Evolutionary conservation across 306 rosid genomes (phyloP), one percentile per base, ranked within the genome.

Genomic region (Sesbania bispinosa): DNA sequence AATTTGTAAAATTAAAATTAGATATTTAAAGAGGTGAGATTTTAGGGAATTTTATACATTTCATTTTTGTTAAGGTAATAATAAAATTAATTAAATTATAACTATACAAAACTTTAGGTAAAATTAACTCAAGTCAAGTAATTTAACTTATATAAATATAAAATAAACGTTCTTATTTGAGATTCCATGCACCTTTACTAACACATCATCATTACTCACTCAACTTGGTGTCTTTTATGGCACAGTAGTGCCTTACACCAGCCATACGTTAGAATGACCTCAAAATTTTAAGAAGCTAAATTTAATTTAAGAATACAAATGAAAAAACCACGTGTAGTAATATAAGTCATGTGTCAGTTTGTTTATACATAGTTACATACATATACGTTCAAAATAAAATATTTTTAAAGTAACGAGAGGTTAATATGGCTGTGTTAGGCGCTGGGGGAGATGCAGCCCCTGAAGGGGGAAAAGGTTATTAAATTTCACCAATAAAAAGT

Each of bases 201-300:
- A 24, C 69, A n/a, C 24, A 3, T n/a, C 57, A 24, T 36, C 35
- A 30, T 48, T 14, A 6, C 51, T 26, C 26, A 38, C 65, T 6
- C 21, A 16, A 9, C 53, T 69, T 41, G 13, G 19, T 63, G 41
- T 39, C 43, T 8, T 29, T 32, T 43, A 18, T 35, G 10, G 32
- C 50, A 55, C 20, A 59, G 26, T 19, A 19, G 42, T 16, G 69
- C 73, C 81, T 41, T 32, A 77, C 73, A 15, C 19, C 61, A 77
- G 71, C 53, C 77, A 62, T 62, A 77, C 81, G 82, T 42, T 62
- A 62, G 71, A 43, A 70, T 77, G 82, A 77, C 73, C 32, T 70
- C 82, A 77, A 64, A 47, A 72, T 59, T 46, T n/a, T 1, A 52
- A 59, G 24, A 57, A 26, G 27, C 24, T 38, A 59, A 42, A 63